Evolutionary conservation across 495 filamentous ascomycete species (phyloP).

Genomic region (Aspergillus nanangensis): DNA sequence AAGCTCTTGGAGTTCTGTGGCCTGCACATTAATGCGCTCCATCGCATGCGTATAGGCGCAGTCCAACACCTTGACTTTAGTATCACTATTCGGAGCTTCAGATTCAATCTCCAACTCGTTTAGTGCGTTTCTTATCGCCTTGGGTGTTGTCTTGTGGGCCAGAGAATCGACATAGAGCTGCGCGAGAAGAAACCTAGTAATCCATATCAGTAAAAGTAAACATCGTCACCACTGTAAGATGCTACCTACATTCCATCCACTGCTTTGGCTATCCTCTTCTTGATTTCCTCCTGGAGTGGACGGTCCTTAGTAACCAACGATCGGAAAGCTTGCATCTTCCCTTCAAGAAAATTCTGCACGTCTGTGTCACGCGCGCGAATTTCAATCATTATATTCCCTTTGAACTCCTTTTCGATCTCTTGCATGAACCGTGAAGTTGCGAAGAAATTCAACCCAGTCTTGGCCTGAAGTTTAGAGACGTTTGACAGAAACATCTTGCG

Average conservation of each 20-base stretch:
- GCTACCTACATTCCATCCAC: constrained; percentile 38
- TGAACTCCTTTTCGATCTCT: constrained; percentile 11
- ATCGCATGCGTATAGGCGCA: constrained; percentile 10
- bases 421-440: constrained; percentile 24
- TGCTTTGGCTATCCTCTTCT: constrained; percentile 18
- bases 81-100: too few relatives aligned
- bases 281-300: constrained; percentile 26
- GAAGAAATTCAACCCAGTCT: constrained; percentile 11
- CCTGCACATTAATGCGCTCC: constrained; percentile 15
- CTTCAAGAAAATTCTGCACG: constrained; percentile 22
- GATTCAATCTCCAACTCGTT: neutral
- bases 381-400: neutral
- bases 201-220: neutral
- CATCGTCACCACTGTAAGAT: neutral
- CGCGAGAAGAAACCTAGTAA: constrained; percentile 51
- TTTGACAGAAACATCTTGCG: constrained; percentile 5
- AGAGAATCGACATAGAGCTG: constrained; percentile 44
- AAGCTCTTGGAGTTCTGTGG: constrained; percentile 16
- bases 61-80: too few relatives aligned
- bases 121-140: neutral
- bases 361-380: neutral
- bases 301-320: constrained; percentile 10
- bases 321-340: constrained; percentile 14
- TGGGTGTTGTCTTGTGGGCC: constrained; percentile 17
- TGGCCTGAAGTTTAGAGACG: constrained; percentile 6